phyloP scores from a whole-genome alignment of 148 eudicot genomes.

The Camellia japonica region DNA sequence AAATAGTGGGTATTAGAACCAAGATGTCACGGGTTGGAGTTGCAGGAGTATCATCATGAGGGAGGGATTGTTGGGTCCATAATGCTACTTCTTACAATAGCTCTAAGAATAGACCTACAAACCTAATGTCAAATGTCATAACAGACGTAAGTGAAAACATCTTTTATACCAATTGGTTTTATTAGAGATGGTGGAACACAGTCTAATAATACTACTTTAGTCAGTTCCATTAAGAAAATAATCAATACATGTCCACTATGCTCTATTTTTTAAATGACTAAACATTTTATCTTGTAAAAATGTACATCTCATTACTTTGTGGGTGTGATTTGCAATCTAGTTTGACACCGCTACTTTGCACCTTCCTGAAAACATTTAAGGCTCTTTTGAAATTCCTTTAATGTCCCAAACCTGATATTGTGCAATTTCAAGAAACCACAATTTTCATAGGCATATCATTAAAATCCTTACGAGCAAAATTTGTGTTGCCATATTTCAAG shows the following conservation, averaged over 20 bases:
- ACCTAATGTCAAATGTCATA: too few species aligned
- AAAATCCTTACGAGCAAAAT: slow-evolving; percentile 21
- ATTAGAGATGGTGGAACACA: too few species aligned
- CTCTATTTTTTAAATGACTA: slow-evolving; percentile 8
- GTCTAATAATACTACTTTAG: too few species aligned
- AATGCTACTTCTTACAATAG: too few species aligned
- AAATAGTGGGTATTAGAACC: too few species aligned
- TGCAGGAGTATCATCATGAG: too few species aligned
- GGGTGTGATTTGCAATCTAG: slow-evolving; percentile 23
- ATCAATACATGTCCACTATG: not conserved
- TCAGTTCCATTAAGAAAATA: slow-evolving; percentile 4
- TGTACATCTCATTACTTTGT: slow-evolving; percentile 14
- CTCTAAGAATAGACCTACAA: too few species aligned
- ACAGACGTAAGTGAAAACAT: too few species aligned
- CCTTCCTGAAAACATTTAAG: slow-evolving; percentile 19
- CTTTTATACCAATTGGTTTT: too few species aligned
- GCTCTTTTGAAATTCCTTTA: slow-evolving; percentile 26
- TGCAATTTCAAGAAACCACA: slow-evolving; percentile 36
- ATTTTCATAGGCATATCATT: slow-evolving; percentile 26
- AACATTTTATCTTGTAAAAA: slow-evolving; percentile 14
- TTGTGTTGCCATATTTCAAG: slow-evolving; percentile 29
- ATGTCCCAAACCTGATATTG: slow-evolving; percentile 25
- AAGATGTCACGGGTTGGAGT: too few species aligned
- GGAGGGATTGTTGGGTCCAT: too few species aligned
- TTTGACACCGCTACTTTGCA: slow-evolving; percentile 20